Evolutionary conservation across 169 alveolate species (phyloP).

Genomic region (Perkinsus olseni): DNA sequence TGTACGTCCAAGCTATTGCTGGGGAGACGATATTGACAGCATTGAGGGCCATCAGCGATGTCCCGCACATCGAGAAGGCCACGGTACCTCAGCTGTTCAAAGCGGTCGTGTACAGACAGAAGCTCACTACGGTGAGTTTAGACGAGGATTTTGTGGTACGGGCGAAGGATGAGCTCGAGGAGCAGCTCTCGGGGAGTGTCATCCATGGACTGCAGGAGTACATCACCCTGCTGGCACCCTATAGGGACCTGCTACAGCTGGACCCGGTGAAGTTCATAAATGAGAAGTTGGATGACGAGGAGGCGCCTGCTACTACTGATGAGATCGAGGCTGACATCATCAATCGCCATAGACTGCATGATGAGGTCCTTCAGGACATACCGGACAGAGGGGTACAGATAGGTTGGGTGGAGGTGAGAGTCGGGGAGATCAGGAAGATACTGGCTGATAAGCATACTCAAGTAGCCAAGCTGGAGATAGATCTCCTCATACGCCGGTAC

Average conservation of each 20-base stretch:
- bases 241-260: constrained; percentile 54
- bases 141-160: not conserved
- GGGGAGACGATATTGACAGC: not conserved
- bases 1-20: not conserved
- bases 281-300: constrained; percentile 48
- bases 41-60: not conserved
- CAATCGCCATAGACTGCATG: constrained; percentile 57
- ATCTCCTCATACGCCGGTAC: constrained; percentile 65
- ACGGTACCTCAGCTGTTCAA: not conserved
- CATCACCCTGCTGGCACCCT: constrained; percentile 55
- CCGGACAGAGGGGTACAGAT: constrained; percentile 59
- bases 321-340: constrained; percentile 50
- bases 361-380: constrained; percentile 60
- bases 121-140: not conserved
- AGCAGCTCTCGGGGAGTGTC: not conserved
- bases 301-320: constrained; percentile 5
- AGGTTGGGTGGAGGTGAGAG: constrained; percentile 65
- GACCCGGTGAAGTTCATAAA: constrained; percentile 56
- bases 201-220: constrained; percentile 34
- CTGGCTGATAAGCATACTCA: constrained; percentile 60
- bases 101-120: not conserved
- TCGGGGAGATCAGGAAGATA: constrained; percentile 64
- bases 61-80: not conserved
- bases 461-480: constrained; percentile 62
- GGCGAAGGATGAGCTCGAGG: not conserved